Conservation (phyloP, 2,329 filamentous ascomycete species). For the Lachnellula hyalina region DNA sequence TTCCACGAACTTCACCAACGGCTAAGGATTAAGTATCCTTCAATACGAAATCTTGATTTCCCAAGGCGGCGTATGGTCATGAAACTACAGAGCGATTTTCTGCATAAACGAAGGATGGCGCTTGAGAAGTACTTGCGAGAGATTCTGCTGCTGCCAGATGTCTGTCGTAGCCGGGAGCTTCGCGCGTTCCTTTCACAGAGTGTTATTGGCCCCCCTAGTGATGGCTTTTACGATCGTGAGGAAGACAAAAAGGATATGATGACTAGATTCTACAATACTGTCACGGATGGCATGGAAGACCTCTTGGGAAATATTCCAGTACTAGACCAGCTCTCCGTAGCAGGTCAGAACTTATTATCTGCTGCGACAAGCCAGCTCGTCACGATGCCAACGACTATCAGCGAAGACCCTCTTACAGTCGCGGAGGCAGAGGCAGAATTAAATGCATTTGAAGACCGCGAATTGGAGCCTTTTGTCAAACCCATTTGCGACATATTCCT, state of each 20-base stretch:
- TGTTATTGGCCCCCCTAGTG: slow-evolving; percentile 61
- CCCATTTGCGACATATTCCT: slow-evolving; percentile 97
- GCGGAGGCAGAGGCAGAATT: slow-evolving; percentile 90
- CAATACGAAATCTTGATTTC: slow-evolving; percentile 85
- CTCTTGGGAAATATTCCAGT: slow-evolving; percentile 95
- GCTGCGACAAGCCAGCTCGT: slow-evolving; percentile 63
- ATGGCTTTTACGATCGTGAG: slow-evolving; percentile 44
- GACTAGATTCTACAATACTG: slow-evolving; percentile 89
- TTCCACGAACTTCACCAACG: slow-evolving; percentile 94
- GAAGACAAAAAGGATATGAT: slow-evolving; percentile 80
- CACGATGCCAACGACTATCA: slow-evolving; percentile 46
- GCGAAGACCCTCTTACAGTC: slow-evolving; percentile 46
- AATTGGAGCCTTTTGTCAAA: slow-evolving; percentile 93
- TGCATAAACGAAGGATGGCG: slow-evolving; percentile 79
- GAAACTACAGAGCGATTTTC: slow-evolving; percentile 93
- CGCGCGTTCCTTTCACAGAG: slow-evolving; percentile 89
- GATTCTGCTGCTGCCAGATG: slow-evolving; percentile 80
- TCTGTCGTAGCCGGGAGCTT: slow-evolving; percentile 88
- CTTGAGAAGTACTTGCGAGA: slow-evolving; percentile 82
- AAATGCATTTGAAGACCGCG: slow-evolving; percentile 84
- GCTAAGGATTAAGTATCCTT: slow-evolving; percentile 76
- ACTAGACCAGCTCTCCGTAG: slow-evolving; percentile 86
- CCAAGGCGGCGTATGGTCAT: slow-evolving; percentile 88
- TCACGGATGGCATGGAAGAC: slow-evolving; percentile 96
- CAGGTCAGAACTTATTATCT: slow-evolving; percentile 84